Conservation (phyloP, 163 green algal genomes). For the Volvox carteri region DNA sequence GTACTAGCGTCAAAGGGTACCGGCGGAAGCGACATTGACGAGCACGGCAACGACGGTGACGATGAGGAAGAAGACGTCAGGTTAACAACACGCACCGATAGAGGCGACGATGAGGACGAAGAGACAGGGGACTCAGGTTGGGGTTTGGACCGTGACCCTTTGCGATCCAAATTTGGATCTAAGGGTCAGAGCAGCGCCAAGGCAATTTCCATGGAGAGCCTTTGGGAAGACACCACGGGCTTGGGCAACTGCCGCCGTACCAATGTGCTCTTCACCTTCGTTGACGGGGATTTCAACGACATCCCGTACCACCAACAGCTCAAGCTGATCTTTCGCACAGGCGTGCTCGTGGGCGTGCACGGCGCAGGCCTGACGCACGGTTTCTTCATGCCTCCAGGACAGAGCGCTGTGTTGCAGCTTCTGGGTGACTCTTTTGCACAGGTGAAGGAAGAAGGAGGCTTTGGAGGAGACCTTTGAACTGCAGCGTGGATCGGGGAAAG, state of each 20-base stretch:
- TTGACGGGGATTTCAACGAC: slow-evolving; percentile 56
- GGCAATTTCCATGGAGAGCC: background rate
- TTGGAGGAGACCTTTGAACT: no score
- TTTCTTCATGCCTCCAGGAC: slow-evolving; percentile 39
- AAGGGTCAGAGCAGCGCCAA: background rate
- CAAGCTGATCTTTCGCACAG: slow-evolving; percentile 28
- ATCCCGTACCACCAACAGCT: slow-evolving; percentile 46
- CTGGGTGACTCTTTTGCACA: slow-evolving; percentile 40
- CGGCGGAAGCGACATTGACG: background rate
- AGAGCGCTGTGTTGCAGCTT: slow-evolving; percentile 50
- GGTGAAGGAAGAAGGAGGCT: background rate
- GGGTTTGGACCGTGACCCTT: background rate
- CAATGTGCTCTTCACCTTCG: slow-evolving; percentile 50
- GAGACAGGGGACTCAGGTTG: background rate
- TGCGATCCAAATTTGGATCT: background rate
- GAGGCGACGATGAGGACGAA: background rate
- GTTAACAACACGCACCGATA: background rate
- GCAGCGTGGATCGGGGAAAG: no score
- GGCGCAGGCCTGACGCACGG: slow-evolving; percentile 49
- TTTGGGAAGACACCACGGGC: slow-evolving; percentile 6
- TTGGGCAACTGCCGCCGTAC: slow-evolving; percentile 5
- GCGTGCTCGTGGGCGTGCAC: slow-evolving; percentile 51
- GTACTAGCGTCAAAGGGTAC: background rate
- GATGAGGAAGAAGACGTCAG: background rate
- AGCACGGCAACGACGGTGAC: slow-evolving; percentile 10